These are phyloP conservation scores for Pelargonium cotyledonis DNA, from an alignment of 441 rosid species.

Conservation along the genomic window DNA sequence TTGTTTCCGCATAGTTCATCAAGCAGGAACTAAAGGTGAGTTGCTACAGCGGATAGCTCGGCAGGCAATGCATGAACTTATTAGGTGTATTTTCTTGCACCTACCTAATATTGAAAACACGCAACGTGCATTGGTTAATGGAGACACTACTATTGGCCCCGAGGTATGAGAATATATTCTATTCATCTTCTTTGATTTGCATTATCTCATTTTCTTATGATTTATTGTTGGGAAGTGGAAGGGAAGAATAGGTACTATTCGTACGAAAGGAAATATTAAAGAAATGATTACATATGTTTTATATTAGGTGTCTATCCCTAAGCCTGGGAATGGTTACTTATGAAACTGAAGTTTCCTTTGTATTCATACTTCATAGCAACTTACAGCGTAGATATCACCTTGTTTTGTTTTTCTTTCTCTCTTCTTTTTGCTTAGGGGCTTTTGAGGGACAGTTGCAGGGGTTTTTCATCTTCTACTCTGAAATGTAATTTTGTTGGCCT, in stretches of 20 bases:
- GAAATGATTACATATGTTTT: too few species aligned
- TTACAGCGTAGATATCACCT: too few species aligned
- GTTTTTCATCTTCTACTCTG: neutral
- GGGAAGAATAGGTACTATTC: neutral
- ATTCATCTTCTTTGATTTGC: too few species aligned
- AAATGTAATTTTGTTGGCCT: neutral
- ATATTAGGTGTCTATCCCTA: too few species aligned
- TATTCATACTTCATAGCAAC: too few species aligned
- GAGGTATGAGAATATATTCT: conserved; percentile 35
- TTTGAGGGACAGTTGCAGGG: neutral
- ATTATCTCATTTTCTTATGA: too few species aligned
- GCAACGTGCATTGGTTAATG: conserved; percentile 39
- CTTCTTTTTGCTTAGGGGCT: too few species aligned
- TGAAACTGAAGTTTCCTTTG: too few species aligned
- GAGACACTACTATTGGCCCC: conserved; percentile 37
- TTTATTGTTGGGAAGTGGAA: conserved; percentile 4
- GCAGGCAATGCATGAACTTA: conserved; percentile 87
- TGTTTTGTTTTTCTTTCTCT: too few species aligned
- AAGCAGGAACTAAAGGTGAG: conserved; percentile 84
- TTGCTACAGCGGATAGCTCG: conserved; percentile 86
- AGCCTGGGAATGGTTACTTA: too few species aligned
- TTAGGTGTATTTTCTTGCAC: conserved; percentile 78
- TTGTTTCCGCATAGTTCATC: conserved; percentile 91
- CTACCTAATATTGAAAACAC: conserved; percentile 60
- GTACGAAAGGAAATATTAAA: neutral